Conservation (phyloP, 2,329 filamentous ascomycete genomes). For the Dothideomycetes sp. region DNA sequence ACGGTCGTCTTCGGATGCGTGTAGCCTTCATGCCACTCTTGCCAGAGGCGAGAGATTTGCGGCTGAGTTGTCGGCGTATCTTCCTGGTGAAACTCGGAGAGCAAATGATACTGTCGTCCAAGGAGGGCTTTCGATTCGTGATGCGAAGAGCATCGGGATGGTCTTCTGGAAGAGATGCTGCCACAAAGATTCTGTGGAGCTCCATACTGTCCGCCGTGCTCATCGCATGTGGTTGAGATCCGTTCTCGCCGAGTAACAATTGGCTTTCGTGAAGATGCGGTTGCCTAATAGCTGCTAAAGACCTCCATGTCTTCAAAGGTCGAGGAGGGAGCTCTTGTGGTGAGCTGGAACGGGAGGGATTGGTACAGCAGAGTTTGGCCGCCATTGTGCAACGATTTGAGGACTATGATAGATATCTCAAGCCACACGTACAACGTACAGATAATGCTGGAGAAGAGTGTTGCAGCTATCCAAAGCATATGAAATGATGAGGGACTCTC, state of each 20-base stretch:
- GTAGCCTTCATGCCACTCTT: background rate
- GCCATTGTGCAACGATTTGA: constrained; percentile 7
- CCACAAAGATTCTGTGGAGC: constrained; percentile 16
- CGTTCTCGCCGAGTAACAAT: background rate
- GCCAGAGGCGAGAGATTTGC: constrained; percentile 1
- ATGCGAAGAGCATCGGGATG: constrained; percentile 19
- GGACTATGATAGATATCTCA: too few relatives aligned
- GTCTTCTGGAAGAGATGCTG: constrained; percentile 18
- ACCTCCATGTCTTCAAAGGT: constrained; percentile 5
- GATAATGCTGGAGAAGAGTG: too few relatives aligned
- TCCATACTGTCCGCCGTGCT: constrained; percentile 6
- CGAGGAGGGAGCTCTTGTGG: constrained; percentile 6
- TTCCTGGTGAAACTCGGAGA: constrained; percentile 17
- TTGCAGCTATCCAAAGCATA: too few relatives aligned
- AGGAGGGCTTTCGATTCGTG: constrained; percentile 8
- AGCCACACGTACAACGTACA: too few relatives aligned
- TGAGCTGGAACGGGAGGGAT: constrained; percentile 4
- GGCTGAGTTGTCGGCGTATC: constrained; percentile 14
- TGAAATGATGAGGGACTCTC: too few relatives aligned
- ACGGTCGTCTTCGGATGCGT: background rate
- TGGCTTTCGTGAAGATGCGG: background rate
- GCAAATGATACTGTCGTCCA: constrained; percentile 13
- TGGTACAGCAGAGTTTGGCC: constrained; percentile 8
- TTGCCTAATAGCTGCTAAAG: background rate
- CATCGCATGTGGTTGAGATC: background rate